Base-by-base conservation (phyloP, 192 early-diverging fungal genomes). In the Gaertneriomyces semiglobifer region DNA sequence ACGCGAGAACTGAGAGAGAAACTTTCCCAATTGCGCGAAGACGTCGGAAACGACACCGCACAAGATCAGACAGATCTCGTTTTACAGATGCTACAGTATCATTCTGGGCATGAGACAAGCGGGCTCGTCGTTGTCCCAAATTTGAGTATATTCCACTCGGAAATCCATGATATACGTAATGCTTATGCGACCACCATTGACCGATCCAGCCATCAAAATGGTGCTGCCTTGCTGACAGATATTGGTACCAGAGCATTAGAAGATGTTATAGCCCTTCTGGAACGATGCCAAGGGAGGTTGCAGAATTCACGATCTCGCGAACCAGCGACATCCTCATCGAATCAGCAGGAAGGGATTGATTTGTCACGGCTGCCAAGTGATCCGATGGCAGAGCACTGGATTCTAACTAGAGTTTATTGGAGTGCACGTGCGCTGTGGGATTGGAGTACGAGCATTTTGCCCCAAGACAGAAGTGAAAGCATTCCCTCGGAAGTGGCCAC, bases 371-470 rank as follows among this genome's bases (percentile, higher is more conserved):
- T 52, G 50, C 50, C 50, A 6, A 20, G 20, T n/a, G 50, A 52
- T 20, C 20, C 20, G 50, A 52, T n/a, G n/a, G n/a, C 50, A 6
- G 50, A n/a, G 20, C 50, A 52, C 20, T 52, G 50, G 50, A 18
- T 52, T n/a, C 50, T 52, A n/a, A 52, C 50, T n/a, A 52, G 50
- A 52, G 50, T 52, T 6, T 52, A 52, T 52, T 52, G 50, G 50
- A 52, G 50, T 52, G n/a, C n/a, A 52, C n/a, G n/a, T 20, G 50
- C n/a, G 6, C 20, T 52, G 20, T 52, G 50, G 50, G 50, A 20
- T 52, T 18, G 20, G 20, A 52, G 50, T 6, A 33, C 25, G 25
- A 33, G 25, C 25, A 33, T 33, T 0, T 33, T 33, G 25, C 25
- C 25, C 25, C 25, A 33, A 33, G 25, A 33, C 1, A 33, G 25